These are phyloP conservation scores for Citrus australasica DNA, from an alignment of 345 rosid genomes.

Conservation along the genomic window DNA sequence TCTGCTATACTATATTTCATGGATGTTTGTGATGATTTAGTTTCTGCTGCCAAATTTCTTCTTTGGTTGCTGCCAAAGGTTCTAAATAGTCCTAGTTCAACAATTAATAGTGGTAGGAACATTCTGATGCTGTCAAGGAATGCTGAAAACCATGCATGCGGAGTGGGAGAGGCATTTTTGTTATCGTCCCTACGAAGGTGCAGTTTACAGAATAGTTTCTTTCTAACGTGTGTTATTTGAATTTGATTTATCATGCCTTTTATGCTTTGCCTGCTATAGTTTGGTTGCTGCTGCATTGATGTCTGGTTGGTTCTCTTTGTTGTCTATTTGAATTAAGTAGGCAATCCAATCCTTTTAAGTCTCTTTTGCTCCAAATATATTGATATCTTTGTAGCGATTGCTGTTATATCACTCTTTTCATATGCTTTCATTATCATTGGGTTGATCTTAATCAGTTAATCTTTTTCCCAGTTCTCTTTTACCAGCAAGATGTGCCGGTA, in stretches of 20 bases:
- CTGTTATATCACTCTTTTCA: not conserved
- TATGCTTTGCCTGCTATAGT: not conserved
- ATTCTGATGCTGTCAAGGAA: slow-evolving; percentile 49
- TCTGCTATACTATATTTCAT: slow-evolving; percentile 67
- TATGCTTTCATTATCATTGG: not conserved
- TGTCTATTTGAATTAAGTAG: not conserved
- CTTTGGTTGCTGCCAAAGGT: slow-evolving; percentile 93
- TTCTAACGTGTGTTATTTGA: not conserved
- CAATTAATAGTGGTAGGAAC: slow-evolving; percentile 75
- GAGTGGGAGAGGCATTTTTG: slow-evolving; percentile 78
- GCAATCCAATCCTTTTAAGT: not conserved
- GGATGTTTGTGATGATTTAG: slow-evolving; percentile 74
- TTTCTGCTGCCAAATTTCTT: slow-evolving; percentile 70
- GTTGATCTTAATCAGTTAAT: not conserved
- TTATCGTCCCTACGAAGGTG: slow-evolving; percentile 86
- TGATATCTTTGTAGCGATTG: not conserved
- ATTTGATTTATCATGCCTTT: not conserved
- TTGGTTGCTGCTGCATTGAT: not conserved
- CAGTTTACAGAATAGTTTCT: slow-evolving; percentile 7
- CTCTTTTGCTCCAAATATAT: not conserved
- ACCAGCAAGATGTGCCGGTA: not conserved
- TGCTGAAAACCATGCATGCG: slow-evolving; percentile 64
- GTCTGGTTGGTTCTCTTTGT: not conserved
- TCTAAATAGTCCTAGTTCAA: slow-evolving; percentile 48
- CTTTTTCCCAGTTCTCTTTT: not conserved